Percentiles rank a stretch among this genome's conserved stretches.
Evolutionary conservation across 2,329 filamentous ascomycete genomes (phyloP).

Genomic region (Microdochium trichocladiopsis): DNA sequence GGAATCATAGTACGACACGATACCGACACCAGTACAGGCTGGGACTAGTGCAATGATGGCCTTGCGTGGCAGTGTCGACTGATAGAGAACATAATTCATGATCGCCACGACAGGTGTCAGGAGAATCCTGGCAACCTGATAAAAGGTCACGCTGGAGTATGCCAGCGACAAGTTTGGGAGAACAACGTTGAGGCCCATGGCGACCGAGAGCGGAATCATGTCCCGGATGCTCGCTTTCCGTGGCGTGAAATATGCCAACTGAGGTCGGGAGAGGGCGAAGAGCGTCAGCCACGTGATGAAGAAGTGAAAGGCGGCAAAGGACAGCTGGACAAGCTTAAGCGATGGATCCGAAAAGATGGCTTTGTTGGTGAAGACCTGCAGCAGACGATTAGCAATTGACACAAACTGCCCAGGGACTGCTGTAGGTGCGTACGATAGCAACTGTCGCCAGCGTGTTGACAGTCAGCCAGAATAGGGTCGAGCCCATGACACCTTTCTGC

Average conservation of each 20-base stretch:
- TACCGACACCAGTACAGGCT: constrained; percentile 56
- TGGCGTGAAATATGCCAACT: constrained; percentile 51
- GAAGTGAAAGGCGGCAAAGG: constrained; percentile 65
- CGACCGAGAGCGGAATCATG: constrained; percentile 56
- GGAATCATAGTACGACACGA: constrained; percentile 65
- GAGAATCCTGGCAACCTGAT: constrained; percentile 61
- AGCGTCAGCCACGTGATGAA: constrained; percentile 57
- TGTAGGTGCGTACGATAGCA: constrained; percentile 44
- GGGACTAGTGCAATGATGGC: constrained; percentile 51
- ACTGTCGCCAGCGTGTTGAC: constrained; percentile 58
- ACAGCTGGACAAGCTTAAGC: constrained; percentile 54
- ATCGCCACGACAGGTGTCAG: constrained; percentile 58
- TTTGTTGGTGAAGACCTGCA: constrained; percentile 63
- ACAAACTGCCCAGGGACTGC: neutral
- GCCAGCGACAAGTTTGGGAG: constrained; percentile 62
- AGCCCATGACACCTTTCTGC: constrained; percentile 24
- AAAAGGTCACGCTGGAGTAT: constrained; percentile 62
- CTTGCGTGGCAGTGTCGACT: constrained; percentile 43
- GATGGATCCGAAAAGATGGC: constrained; percentile 58
- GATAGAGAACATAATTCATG: constrained; percentile 58
- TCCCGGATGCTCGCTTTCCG: constrained; percentile 46
- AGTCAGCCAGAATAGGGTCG: constrained; percentile 46
- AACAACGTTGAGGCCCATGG: constrained; percentile 65
- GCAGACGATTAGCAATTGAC: constrained; percentile 4
- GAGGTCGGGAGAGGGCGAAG: constrained; percentile 51